A percentile compares a stretch with the other conserved stretches of the same genome.
Evolutionary conservation across 2,329 filamentous ascomycete species (phyloP).

Genomic region (Davidsoniella virescens): DNA sequence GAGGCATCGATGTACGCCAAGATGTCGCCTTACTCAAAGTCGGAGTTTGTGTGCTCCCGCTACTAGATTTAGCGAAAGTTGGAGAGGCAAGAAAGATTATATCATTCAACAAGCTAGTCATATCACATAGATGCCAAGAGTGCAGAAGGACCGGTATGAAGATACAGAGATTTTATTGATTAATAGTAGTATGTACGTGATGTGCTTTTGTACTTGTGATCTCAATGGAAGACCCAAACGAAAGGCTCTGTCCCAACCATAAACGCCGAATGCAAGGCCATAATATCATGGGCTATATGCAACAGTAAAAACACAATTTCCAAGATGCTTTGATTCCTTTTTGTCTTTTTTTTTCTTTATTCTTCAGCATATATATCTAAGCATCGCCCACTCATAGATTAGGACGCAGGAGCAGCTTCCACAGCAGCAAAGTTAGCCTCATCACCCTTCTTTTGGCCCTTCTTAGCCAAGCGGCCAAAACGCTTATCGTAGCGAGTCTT

Average conservation of each 20-base stretch:
- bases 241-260: neutral
- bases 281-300: neutral
- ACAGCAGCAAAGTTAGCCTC: slow-evolving; percentile 12
- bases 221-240: no score
- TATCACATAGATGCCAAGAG: no score
- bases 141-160: no score
- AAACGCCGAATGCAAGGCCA: slow-evolving; percentile 1
- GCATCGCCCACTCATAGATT: slow-evolving; percentile 24
- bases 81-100: no score
- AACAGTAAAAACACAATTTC: slow-evolving; percentile 1
- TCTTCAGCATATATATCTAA: neutral
- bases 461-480: slow-evolving; percentile 45
- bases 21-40: slow-evolving; percentile 33
- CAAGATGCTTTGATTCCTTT: neutral
- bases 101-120: no score
- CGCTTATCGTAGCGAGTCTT: slow-evolving; percentile 84
- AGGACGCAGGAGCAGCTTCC: slow-evolving; percentile 23
- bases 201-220: no score
- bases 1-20: slow-evolving; percentile 35
- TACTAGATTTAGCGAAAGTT: slow-evolving; percentile 28
- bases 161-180: neutral
- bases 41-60: slow-evolving; percentile 45
- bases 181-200: neutral
- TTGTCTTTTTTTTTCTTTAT: neutral
- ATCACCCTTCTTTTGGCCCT: slow-evolving; percentile 14